These are phyloP conservation scores for Psilocybe cubensis DNA, from an alignment of 768 basidiomycete species.

Conservation along the genomic window DNA sequence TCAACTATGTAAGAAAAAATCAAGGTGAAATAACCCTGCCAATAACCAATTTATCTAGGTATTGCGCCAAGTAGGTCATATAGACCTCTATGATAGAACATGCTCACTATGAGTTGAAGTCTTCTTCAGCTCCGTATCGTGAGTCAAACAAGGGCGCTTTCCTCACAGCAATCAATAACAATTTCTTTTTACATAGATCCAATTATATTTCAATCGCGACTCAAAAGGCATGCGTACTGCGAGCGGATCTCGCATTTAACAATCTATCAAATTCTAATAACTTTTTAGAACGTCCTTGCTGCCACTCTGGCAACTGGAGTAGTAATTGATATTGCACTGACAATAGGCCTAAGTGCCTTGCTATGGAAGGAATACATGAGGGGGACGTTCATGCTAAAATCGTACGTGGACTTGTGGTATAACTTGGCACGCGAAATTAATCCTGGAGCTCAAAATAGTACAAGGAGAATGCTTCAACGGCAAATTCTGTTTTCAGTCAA, in stretches of 20 bases:
- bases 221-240: too few relatives aligned
- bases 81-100: neutral
- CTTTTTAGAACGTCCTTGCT: neutral
- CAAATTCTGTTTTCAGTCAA: slow-evolving; percentile 5
- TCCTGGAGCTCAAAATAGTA: neutral
- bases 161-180: too few relatives aligned
- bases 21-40: too few relatives aligned
- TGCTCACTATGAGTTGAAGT: neutral
- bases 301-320: slow-evolving; percentile 1
- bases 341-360: neutral
- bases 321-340: neutral
- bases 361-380: slow-evolving; percentile 8
- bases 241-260: too few relatives aligned
- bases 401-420: neutral
- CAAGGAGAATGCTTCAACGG: neutral
- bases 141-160: too few relatives aligned
- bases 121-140: neutral
- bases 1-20: too few relatives aligned
- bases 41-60: too few relatives aligned
- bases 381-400: slow-evolving; percentile 2
- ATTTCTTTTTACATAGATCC: too few relatives aligned
- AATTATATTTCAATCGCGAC: too few relatives aligned
- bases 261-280: too few relatives aligned
- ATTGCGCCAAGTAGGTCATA: too few relatives aligned
- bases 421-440: too few relatives aligned